A percentile compares a stretch with the other conserved stretches of the same genome.
phyloP scores from a whole-genome alignment of 345 rosid species.

The Eucalyptus rudis region DNA sequence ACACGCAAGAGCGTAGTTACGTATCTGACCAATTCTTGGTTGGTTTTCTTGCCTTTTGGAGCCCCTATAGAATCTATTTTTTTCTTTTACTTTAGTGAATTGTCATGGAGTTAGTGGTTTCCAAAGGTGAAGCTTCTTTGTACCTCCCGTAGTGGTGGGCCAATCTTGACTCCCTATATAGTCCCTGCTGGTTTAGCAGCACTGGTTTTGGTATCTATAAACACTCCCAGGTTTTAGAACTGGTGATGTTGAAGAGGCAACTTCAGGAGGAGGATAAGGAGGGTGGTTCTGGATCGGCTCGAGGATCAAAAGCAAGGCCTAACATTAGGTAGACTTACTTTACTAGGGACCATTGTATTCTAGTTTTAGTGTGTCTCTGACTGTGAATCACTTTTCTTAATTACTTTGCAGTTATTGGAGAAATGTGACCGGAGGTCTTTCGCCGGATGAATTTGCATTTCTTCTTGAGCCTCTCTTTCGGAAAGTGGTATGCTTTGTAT shows the following conservation, averaged over 20 bases:
- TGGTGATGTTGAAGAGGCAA: background rate
- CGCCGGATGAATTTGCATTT: background rate
- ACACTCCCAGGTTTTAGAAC: background rate
- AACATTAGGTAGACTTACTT: background rate
- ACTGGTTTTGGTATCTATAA: background rate
- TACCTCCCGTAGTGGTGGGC: background rate
- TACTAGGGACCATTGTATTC: background rate
- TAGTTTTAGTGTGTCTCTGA: background rate
- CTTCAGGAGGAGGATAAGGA: background rate
- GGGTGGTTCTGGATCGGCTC: background rate
- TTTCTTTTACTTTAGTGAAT: background rate
- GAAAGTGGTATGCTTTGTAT: conserved; percentile 3
- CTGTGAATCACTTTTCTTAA: background rate
- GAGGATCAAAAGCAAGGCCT: background rate
- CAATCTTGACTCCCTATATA: background rate
- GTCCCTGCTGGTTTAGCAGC: background rate
- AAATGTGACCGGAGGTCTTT: conserved; percentile 1
- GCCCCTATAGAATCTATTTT: background rate
- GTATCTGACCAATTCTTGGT: background rate
- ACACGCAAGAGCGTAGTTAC: background rate
- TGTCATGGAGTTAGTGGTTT: background rate
- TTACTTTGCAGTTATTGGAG: conserved; percentile 3
- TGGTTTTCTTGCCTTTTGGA: background rate
- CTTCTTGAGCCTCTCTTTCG: conserved; percentile 16
- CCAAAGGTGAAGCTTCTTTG: background rate